Base-by-base conservation (phyloP, 371 early-diverging fungal genomes). In the Vairimorpha necatrix region DNA sequence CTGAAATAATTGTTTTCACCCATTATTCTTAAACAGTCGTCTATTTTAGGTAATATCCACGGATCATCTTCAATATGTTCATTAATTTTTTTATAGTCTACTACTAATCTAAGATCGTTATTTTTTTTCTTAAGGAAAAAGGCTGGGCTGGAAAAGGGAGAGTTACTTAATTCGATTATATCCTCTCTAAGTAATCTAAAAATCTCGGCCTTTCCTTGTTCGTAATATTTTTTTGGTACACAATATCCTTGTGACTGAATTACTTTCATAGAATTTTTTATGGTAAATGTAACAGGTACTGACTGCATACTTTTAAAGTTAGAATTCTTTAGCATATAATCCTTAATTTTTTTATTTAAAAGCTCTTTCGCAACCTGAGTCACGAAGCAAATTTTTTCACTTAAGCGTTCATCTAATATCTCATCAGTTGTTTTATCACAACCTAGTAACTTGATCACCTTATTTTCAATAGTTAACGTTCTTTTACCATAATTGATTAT, bases 21-120 rank as follows among this genome's bases (percentile, higher is more conserved):
- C 26, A 74, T 11, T 7, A 18, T 38, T 13, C 26, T 2, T 39
- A 74, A 16, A 32, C 16, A 20, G 2, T 65, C 65, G 13, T 46
- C 3, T 20, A 74, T 53, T 4, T 42, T 53, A 26, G 74, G 63
- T 39, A 74, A 32, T 2, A 18, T 3, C 4, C 18, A 63, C 7
- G 28, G n/a, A 14, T 33, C 28, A 24, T 61, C 66, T 7, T 28
- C 39, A 7, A 65, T 50, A 26, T 30, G 22, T 39, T 66, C 13
- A 66, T 75, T 75, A 7, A 68, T 54, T 61, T 1, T 24, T 42
- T 54, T 1, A 30, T 58, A 61, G 18, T 46, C 36, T 30, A 42
- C 46, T 2, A 62, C 62, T 34, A 62, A 62, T 36, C 62, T 2
- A 20, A 62, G n/a, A 2, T 62, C 62, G 4, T 36, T 36, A 34